These are phyloP conservation scores for Dacryopinax spathularia DNA, from an alignment of 768 basidiomycete genomes.

Conservation along the genomic window DNA sequence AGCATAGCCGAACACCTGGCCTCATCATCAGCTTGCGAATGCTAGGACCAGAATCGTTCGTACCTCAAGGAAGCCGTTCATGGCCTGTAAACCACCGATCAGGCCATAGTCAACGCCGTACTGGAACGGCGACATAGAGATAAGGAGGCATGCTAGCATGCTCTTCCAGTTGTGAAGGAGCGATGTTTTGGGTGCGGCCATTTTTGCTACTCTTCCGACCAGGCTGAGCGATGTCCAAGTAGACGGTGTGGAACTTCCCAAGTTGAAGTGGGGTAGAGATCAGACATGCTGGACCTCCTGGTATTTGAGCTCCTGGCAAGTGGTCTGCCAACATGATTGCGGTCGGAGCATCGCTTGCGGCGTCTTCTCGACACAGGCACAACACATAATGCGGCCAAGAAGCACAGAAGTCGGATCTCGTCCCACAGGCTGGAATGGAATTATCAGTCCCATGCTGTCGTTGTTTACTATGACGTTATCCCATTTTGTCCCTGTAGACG, in stretches of 20 bases:
- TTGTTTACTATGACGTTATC: too few relatives aligned
- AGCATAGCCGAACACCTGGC: not conserved
- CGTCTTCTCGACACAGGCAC: not conserved
- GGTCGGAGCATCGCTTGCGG: not conserved
- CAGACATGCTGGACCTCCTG: too few relatives aligned
- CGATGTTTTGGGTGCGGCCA: not conserved
- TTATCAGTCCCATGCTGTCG: too few relatives aligned
- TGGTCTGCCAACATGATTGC: not conserved
- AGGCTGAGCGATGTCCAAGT: too few relatives aligned
- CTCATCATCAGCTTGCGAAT: not conserved
- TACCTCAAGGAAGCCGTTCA: not conserved
- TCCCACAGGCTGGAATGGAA: too few relatives aligned
- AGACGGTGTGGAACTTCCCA: too few relatives aligned
- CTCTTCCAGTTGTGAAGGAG: not conserved
- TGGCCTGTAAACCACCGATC: not conserved
- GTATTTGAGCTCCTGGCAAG: not conserved
- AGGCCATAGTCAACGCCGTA: slow-evolving; percentile 1
- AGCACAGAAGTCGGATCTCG: too few relatives aligned
- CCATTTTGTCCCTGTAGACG: not conserved
- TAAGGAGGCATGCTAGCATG: not conserved
- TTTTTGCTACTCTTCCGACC: not conserved
- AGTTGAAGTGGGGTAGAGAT: too few relatives aligned
- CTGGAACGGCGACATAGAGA: slow-evolving; percentile 2
- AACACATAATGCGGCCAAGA: too few relatives aligned
- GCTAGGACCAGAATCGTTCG: not conserved